Evolutionary conservation across 2,329 filamentous ascomycete genomes (phyloP), one percentile per base, ranked within the genome.

Genomic region (Aspergillus quadrilineatus): DNA sequence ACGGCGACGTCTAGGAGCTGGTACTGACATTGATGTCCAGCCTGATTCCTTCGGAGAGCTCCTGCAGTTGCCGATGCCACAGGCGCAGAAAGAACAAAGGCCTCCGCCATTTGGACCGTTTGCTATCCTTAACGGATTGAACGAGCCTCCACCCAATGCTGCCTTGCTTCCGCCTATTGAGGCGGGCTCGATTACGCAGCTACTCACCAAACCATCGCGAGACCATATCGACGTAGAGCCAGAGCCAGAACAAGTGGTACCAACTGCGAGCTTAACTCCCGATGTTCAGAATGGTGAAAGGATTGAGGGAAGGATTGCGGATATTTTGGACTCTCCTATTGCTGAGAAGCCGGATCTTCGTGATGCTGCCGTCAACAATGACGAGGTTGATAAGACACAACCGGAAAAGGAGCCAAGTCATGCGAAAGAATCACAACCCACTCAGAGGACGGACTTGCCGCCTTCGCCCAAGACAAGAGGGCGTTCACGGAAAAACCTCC

Each of bases 111-210:
- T 78, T 63, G 71, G 75, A 26, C 73, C 76, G 26, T 73, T 79
- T 61, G 75, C 77, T 44, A 78, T 79, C 58, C 69, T 87, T 9
- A 85, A 85, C 64, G 84, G 84, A 6, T 69, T 87, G 43, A 84
- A 86, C 69, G 83, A 87, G 60, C 85, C 85, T 2, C 85, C 85
- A 12, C 84, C 84, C 7, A 82, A 85, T 67, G 82, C 82, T 45
- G 79, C 81, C 10, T 70, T 86, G 6, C 80, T 87, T 47, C 85
- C 85, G 5, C 82, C 82, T 4, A 87, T 87, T 53, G 82, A 82
- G 61, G 76, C 80, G 30, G 79, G 80, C 29, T 70, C 71, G 10
- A 70, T 74, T 29, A 66, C 71, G 4, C 68, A 71, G 32, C 70
- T 75, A 48, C 57, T 76, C 39, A 72, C 67, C 4, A 71, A 72